Evolutionary conservation across 768 basidiomycete species (phyloP), one percentile per base, ranked within the genome.

Genomic region (Tulasnella sp.): DNA sequence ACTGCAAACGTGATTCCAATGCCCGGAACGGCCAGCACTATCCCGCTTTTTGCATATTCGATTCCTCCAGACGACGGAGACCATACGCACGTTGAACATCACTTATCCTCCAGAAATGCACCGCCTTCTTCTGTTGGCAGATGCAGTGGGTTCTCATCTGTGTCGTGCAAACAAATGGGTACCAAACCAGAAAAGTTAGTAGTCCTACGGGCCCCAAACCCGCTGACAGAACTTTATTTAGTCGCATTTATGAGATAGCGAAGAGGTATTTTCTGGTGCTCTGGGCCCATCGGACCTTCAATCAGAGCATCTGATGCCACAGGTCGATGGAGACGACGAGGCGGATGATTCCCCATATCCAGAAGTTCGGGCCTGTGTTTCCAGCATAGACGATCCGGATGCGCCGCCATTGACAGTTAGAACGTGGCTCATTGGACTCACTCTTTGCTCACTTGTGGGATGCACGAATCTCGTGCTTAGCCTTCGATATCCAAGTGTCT

Each of bases 291-390:
- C 26, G 61, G 61, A 26, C 23, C 32, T 67, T 35, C 26, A 5
- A 67, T 35, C 61, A 15, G 23, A 26, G 75, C n/a, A 78, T 67
- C 39, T 70, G 44, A 44, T 15, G 55, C 23, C 79, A 48, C 74
- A 51, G 35, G 71, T 74, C 29, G 67, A 51, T 10, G 79, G 79
- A 44, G 9, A 48, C 40, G 75, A 77, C 5, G 96, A 97, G 44
- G 15, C 44, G 78, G 97, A 98, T 85, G 97, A 99, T 83, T 95
- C 93, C 79, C 98, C 97, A 0, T 99, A 93, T 85, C 93, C 96
- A 0, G 98, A 99, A 86, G 98, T 99, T 9, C 89, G 97, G 32
- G 95, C 95, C 0, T 94, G 93, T 15, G 98, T 99, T n/a, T 98
- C 96, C 46, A 99, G 98, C 82, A 92, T 96, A 80, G 98, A 99